phyloP scores from a whole-genome alignment of 495 filamentous ascomycete species.

The Lasiosphaeria ovina region DNA sequence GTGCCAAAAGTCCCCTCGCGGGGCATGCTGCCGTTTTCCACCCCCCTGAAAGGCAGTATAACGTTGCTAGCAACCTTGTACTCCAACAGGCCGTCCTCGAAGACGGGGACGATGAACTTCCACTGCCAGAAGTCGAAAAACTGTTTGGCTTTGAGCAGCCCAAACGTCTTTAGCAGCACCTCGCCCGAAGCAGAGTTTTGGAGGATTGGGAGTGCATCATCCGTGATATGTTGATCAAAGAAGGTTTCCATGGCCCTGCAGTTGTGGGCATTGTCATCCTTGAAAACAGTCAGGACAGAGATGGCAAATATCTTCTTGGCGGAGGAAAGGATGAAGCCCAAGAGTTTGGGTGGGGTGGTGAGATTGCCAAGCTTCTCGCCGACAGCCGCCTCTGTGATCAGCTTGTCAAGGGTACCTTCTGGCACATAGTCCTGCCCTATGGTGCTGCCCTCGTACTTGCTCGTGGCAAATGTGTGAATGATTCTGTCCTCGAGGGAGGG shows the following conservation, averaged over 20 bases:
- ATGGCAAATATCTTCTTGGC: conserved; percentile 14
- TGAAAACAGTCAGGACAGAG: not conserved
- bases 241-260: conserved; percentile 3
- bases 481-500: not conserved
- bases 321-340: conserved; percentile 1
- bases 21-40: not conserved
- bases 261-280: not conserved
- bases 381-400: conserved; percentile 5
- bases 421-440: conserved; percentile 12
- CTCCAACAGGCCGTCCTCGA: not conserved
- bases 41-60: not conserved
- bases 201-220: not conserved
- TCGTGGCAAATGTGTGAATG: not conserved
- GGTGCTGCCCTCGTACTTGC: not conserved
- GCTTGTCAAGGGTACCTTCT: conserved; percentile 2
- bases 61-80: not conserved
- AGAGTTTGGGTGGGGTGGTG: not conserved
- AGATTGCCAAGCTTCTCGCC: conserved; percentile 3
- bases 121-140: not conserved
- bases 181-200: not conserved
- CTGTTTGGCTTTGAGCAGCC: not conserved
- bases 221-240: not conserved
- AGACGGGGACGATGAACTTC: not conserved
- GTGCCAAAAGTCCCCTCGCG: not conserved
- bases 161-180: not conserved